phyloP scores from a whole-genome alignment of 1,284 basidiomycete genomes.

The Schizophyllum amplum region DNA sequence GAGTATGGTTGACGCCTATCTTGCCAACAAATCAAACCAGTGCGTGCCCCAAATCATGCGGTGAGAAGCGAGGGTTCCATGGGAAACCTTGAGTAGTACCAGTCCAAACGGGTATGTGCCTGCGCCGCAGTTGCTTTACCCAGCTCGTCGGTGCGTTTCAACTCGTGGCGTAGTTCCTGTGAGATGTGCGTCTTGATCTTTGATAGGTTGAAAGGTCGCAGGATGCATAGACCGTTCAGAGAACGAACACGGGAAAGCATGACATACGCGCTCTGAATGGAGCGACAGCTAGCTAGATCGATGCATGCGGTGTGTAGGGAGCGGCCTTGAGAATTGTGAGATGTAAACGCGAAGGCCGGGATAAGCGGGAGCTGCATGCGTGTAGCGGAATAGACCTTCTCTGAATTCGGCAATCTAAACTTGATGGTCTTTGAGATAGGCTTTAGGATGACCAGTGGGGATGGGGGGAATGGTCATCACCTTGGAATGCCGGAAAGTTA shows the following conservation, averaged over 20 bases:
- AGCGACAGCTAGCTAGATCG: conserved; percentile 13
- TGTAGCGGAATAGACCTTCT: conserved; percentile 5
- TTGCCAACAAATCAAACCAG: no score
- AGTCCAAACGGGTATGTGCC: no score
- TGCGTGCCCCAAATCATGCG: no score
- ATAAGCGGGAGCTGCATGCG: conserved; percentile 15
- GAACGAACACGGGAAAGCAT: conserved; percentile 9
- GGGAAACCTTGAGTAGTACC: no score
- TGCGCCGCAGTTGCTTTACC: no score
- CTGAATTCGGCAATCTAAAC: conserved; percentile 6
- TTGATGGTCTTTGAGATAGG: conserved; percentile 2
- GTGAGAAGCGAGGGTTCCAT: no score
- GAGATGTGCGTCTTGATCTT: conserved; percentile 10
- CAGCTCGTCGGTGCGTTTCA: neutral
- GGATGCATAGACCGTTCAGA: conserved; percentile 7
- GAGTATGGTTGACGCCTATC: no score
- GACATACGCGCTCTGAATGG: conserved; percentile 10
- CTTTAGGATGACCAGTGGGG: conserved; percentile 8
- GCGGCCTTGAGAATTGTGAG: conserved; percentile 17
- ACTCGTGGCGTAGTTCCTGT: conserved; percentile 6
- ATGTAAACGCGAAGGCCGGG: conserved; percentile 14
- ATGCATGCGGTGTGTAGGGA: conserved; percentile 13
- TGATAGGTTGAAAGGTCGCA: conserved; percentile 3
- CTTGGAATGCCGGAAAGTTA: conserved; percentile 8
- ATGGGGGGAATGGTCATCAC: neutral